A percentile compares a stretch with the other conserved stretches of the same genome.
phyloP scores from a whole-genome alignment of 2,329 filamentous ascomycete genomes.

The Verticillium nonalfalfae region DNA sequence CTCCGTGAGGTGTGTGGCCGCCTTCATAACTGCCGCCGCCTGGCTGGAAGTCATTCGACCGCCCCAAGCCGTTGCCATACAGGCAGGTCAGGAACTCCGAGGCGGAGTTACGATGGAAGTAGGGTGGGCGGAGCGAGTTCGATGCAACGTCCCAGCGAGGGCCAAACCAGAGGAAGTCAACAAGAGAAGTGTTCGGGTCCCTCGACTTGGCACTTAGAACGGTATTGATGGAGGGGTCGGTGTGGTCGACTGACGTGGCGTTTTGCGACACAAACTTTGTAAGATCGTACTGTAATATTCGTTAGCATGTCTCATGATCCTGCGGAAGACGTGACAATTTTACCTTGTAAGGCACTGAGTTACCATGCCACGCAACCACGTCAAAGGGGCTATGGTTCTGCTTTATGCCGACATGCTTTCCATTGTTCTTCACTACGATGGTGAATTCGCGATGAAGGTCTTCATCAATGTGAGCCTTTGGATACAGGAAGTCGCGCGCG shows the following conservation, averaged over 20 bases:
- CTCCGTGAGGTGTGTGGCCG: conserved; percentile 41
- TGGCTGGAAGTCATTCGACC: conserved; percentile 35
- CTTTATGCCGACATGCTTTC: conserved; percentile 49
- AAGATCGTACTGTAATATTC: conserved; percentile 35
- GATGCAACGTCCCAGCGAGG: conserved; percentile 55
- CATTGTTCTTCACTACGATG: conserved; percentile 53
- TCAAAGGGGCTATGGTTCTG: conserved; percentile 60
- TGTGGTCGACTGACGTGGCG: conserved; percentile 52
- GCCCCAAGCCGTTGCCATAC: conserved; percentile 21
- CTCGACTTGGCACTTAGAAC: conserved; percentile 52
- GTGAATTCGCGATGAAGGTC: conserved; percentile 10
- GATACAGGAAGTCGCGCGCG: conserved; percentile 56
- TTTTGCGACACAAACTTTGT: conserved; percentile 41
- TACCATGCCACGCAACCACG: conserved; percentile 61
- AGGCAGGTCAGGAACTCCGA: conserved; percentile 52
- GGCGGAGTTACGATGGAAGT: conserved; percentile 57
- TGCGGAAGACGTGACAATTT: neutral
- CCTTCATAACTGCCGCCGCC: conserved; percentile 34
- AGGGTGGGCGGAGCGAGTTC: conserved; percentile 52
- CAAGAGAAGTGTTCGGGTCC: conserved; percentile 43
- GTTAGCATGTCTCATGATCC: neutral
- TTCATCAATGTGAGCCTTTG: conserved; percentile 44
- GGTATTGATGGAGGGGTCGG: conserved; percentile 55
- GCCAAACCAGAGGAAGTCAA: conserved; percentile 59
- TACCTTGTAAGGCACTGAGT: conserved; percentile 44